Percentiles rank a stretch among this genome's conserved stretches.
phyloP scores from a whole-genome alignment of 805 yeast genomes.

The Wickerhamomyces subpelliculosus region DNA sequence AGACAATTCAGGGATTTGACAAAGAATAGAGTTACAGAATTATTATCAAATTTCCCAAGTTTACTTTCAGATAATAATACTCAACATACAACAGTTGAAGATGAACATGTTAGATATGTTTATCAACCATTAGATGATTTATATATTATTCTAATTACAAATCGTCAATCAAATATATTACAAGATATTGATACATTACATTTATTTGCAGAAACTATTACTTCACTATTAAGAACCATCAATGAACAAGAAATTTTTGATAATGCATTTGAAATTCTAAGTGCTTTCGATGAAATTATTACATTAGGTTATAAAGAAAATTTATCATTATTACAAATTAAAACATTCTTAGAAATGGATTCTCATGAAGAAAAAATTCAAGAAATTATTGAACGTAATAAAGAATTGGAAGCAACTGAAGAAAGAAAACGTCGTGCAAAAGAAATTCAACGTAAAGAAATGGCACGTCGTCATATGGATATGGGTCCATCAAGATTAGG shows the following conservation, averaged over 20 bases:
- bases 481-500: constrained; percentile 28
- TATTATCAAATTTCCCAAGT: constrained; percentile 80
- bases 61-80: constrained; percentile 61
- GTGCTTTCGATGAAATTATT: constrained; percentile 92
- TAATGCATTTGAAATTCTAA: constrained; percentile 80
- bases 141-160: constrained; percentile 85
- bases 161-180: constrained; percentile 82
- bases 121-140: constrained; percentile 95
- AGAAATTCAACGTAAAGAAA: constrained; percentile 76
- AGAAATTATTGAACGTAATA: constrained; percentile 94
- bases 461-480: constrained; percentile 51
- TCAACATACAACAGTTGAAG: constrained; percentile 93
- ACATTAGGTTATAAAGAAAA: constrained; percentile 87
- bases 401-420: constrained; percentile 94
- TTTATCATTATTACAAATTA: constrained; percentile 72
- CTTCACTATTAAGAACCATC: constrained; percentile 59
- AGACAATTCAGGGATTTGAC: constrained; percentile 86
- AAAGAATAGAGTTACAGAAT: constrained; percentile 77
- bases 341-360: constrained; percentile 92
- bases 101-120: constrained; percentile 84
- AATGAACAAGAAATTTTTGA: constrained; percentile 81
- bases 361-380: constrained; percentile 98
- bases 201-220: constrained; percentile 74
- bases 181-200: constrained; percentile 93
- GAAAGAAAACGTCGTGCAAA: constrained; percentile 94